Evolutionary conservation across 164 flowering plant genomes (phyloP).

Genomic region (Berberis vulgaris): DNA sequence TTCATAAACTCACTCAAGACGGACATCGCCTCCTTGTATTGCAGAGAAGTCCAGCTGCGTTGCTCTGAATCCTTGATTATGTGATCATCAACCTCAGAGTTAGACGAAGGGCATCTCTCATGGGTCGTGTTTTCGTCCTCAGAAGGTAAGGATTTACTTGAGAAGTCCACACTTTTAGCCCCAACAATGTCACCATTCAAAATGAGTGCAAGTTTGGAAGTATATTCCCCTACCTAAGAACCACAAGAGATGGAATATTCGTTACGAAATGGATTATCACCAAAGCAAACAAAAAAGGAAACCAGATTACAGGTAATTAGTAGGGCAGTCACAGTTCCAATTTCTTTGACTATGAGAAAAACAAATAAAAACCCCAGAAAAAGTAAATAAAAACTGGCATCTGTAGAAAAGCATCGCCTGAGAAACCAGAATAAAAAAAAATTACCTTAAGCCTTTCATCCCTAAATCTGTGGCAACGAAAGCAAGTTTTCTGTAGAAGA

Average conservation of each 20-base stretch:
- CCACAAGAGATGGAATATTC: conserved; percentile 19
- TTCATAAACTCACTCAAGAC: conserved; percentile 39
- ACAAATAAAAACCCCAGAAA: too few relatives aligned
- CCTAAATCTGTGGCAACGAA: conserved; percentile 58
- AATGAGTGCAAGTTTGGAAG: conserved; percentile 47
- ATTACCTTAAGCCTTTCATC: conserved; percentile 34
- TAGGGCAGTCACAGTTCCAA: too few relatives aligned
- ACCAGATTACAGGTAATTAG: neutral
- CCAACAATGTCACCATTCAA: conserved; percentile 57
- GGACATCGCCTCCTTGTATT: conserved; percentile 48
- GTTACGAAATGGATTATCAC: neutral
- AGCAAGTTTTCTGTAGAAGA: conserved; percentile 49
- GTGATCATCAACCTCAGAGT: conserved; percentile 1
- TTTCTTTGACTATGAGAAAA: too few relatives aligned
- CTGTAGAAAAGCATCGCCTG: too few relatives aligned
- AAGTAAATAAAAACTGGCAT: too few relatives aligned
- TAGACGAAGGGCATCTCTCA: conserved; percentile 13
- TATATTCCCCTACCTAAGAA: conserved; percentile 44
- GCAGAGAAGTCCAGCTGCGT: conserved; percentile 63
- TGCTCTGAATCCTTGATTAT: conserved; percentile 10
- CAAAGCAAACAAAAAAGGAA: neutral
- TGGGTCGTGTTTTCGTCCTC: conserved; percentile 33
- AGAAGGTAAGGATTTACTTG: conserved; percentile 5
- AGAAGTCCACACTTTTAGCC: conserved; percentile 31
- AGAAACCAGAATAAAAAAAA: neutral